These are phyloP conservation scores for Starmerella etchellsii DNA, from an alignment of 805 yeast genomes.

Conservation along the genomic window DNA sequence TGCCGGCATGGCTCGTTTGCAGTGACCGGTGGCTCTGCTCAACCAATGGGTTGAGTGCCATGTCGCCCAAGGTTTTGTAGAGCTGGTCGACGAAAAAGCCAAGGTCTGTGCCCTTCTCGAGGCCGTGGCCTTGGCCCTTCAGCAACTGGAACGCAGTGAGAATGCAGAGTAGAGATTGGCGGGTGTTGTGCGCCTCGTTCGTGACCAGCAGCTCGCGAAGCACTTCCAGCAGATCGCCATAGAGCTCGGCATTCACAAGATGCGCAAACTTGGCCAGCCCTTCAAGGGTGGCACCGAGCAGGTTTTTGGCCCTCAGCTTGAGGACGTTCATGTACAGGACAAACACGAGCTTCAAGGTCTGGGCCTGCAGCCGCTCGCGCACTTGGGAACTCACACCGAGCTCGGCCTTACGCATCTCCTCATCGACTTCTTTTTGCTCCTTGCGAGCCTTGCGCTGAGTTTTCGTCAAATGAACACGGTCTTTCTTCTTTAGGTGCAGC, in stretches of 20 bases:
- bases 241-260: slow-evolving; percentile 79
- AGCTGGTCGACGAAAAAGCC: slow-evolving; percentile 66
- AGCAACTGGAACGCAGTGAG: slow-evolving; percentile 83
- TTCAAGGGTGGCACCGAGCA: slow-evolving; percentile 80
- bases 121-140: slow-evolving; percentile 42
- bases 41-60: slow-evolving; percentile 67
- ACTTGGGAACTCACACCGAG: slow-evolving; percentile 77
- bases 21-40: slow-evolving; percentile 75
- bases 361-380: slow-evolving; percentile 73
- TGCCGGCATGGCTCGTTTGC: slow-evolving; percentile 54
- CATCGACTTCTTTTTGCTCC: slow-evolving; percentile 76
- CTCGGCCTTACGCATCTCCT: slow-evolving; percentile 79
- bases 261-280: slow-evolving; percentile 85
- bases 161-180: slow-evolving; percentile 69
- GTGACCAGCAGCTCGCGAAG: slow-evolving; percentile 63
- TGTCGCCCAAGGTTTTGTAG: slow-evolving; percentile 52
- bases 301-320: slow-evolving; percentile 44
- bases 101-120: slow-evolving; percentile 63
- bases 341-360: slow-evolving; percentile 60
- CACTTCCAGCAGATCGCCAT: slow-evolving; percentile 87
- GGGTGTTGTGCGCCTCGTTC: slow-evolving; percentile 35
- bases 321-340: slow-evolving; percentile 67
- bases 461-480: slow-evolving; percentile 82
- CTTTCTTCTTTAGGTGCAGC: slow-evolving; percentile 61
- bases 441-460: slow-evolving; percentile 78